A percentile compares a stretch with the other conserved stretches of the same genome.
Conservation (phyloP, 108 stramenopile species). For the Cylindrotheca fusiformis region DNA sequence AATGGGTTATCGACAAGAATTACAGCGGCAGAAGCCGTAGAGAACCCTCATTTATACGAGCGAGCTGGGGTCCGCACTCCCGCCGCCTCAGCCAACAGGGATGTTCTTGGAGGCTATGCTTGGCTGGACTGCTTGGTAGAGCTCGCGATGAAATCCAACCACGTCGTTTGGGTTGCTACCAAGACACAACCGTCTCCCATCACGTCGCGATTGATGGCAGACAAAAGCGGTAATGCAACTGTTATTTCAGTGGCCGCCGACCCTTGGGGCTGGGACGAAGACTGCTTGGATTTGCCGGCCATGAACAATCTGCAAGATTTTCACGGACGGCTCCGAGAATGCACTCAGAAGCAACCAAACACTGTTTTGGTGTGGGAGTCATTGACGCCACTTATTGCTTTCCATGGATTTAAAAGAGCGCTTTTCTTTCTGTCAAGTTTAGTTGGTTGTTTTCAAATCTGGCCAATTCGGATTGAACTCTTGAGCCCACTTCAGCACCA, state of each 20-base stretch:
- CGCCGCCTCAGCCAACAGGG: slow-evolving; percentile 24
- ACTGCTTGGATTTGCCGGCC: background rate
- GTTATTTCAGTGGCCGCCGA: slow-evolving; percentile 3
- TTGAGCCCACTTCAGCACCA: slow-evolving; percentile 25
- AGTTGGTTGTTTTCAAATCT: slow-evolving; percentile 19
- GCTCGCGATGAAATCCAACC: slow-evolving; percentile 8
- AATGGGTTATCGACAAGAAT: slow-evolving; percentile 10
- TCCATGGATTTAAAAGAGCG: slow-evolving; percentile 24
- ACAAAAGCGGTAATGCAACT: background rate
- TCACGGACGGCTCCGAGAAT: background rate
- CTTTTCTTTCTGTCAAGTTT: slow-evolving; percentile 20
- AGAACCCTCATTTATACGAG: slow-evolving; percentile 31
- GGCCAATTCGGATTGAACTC: slow-evolving; percentile 19
- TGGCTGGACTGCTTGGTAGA: slow-evolving; percentile 29
- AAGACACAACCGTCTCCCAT: background rate
- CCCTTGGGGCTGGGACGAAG: slow-evolving; percentile 38
- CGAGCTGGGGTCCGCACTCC: slow-evolving; percentile 38
- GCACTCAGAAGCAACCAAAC: background rate
- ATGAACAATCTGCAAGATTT: slow-evolving; percentile 1
- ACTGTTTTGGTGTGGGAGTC: slow-evolving; percentile 34
- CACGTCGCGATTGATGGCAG: background rate
- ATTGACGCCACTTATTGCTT: slow-evolving; percentile 24
- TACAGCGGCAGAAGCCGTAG: slow-evolving; percentile 19
- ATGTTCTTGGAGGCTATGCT: slow-evolving; percentile 18
- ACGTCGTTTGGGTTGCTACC: slow-evolving; percentile 1